A percentile compares a stretch with the other conserved stretches of the same genome.
phyloP scores from a whole-genome alignment of 1,284 basidiomycete species.

The Apiotrichum domesticum region DNA sequence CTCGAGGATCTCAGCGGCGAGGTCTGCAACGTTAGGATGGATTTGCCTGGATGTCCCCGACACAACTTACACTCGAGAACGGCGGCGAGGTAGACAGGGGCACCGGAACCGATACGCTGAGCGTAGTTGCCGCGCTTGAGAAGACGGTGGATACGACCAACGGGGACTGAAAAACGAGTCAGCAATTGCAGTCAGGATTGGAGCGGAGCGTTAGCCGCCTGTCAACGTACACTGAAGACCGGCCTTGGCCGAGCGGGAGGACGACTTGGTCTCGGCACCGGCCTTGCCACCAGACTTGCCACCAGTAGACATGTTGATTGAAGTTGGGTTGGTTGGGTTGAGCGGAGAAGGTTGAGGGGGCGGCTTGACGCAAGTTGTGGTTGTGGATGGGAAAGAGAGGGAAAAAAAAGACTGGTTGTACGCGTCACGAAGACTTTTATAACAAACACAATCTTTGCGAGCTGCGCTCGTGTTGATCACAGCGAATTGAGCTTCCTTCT shows the following conservation, averaged over 20 bases:
- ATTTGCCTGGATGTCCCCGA: no score
- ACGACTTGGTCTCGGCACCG: slow-evolving; percentile 50
- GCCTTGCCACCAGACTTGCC: slow-evolving; percentile 52
- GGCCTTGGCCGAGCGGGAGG: slow-evolving; percentile 75
- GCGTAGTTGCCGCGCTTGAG: slow-evolving; percentile 80
- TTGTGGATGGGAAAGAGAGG: slow-evolving; percentile 5
- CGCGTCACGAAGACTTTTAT: no score
- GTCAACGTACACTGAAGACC: slow-evolving; percentile 58
- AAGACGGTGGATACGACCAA: slow-evolving; percentile 80
- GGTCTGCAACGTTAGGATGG: slow-evolving; percentile 46
- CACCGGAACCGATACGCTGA: slow-evolving; percentile 55
- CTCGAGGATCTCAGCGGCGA: slow-evolving; percentile 81
- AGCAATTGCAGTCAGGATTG: slow-evolving; percentile 8
- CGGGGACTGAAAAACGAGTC: slow-evolving; percentile 56
- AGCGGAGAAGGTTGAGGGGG: neutral
- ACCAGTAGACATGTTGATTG: slow-evolving; percentile 53
- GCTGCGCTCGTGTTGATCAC: no score
- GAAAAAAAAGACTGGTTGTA: no score
- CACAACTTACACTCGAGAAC: slow-evolving; percentile 42
- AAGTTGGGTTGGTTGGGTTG: slow-evolving; percentile 9
- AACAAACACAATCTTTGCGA: no score
- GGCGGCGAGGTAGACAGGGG: slow-evolving; percentile 72
- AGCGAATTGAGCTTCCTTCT: no score
- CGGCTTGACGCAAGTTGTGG: neutral
- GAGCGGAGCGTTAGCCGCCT: neutral